Percentiles rank a stretch among this genome's conserved stretches.
phyloP scores from a whole-genome alignment of 148 eudicot species.

The Suaeda aralocaspica region DNA sequence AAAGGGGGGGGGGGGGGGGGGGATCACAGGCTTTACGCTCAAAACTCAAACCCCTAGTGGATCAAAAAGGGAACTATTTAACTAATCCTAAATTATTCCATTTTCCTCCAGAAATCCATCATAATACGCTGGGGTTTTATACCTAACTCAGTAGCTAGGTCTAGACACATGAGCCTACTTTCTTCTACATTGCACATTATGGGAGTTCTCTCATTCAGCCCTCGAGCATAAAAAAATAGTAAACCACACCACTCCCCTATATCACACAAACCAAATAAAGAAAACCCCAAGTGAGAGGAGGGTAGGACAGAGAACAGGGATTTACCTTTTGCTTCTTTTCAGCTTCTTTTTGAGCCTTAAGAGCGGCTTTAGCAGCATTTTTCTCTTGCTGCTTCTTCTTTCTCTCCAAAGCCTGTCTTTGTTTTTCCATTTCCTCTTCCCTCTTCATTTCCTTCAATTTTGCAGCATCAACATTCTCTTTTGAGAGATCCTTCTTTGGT shows the following conservation, averaged over 20 bases:
- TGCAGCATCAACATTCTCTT: conserved; percentile 42
- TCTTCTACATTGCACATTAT: no score
- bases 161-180: no score
- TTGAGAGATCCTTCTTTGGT: conserved; percentile 30
- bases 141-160: no score
- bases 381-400: conserved; percentile 86
- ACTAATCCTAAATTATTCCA: no score
- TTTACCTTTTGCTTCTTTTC: conserved; percentile 85
- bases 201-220: background rate
- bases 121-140: no score
- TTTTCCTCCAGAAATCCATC: no score
- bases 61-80: no score
- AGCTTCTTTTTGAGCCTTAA: conserved; percentile 86
- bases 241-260: background rate
- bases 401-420: conserved; percentile 73
- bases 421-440: conserved; percentile 78
- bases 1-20: conserved; percentile 2
- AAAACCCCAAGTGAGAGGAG: background rate
- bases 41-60: no score
- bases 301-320: background rate
- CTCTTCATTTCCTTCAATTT: conserved; percentile 66
- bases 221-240: background rate
- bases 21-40: no score
- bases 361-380: conserved; percentile 82
- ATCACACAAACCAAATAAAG: background rate